A percentile compares a stretch with the other conserved stretches of the same genome.
These are phyloP conservation scores for Fusarium sp. DNA, from an alignment of 2,329 filamentous ascomycete species.

Conservation along the genomic window DNA sequence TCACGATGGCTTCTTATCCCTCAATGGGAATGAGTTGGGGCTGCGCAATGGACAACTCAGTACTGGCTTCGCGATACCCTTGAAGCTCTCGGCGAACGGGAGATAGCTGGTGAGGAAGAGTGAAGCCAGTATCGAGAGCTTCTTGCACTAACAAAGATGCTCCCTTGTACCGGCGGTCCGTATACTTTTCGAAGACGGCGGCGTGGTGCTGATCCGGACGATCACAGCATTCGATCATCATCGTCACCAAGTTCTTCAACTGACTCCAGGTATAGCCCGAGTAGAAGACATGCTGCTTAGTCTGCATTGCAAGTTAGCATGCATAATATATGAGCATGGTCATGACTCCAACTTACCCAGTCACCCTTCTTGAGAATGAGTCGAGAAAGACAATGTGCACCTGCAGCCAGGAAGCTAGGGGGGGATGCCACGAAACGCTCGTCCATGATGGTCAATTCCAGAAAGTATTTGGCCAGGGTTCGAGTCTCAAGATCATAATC, in stretches of 20 bases:
- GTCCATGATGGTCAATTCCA: conserved; percentile 97
- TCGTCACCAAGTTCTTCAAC: conserved; percentile 77
- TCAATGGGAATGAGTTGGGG: conserved; percentile 47
- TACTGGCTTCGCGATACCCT: conserved; percentile 30
- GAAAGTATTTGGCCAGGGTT: conserved; percentile 96
- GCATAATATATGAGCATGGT: background rate
- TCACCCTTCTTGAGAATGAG: conserved; percentile 89
- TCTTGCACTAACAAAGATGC: conserved; percentile 82
- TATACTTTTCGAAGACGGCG: conserved; percentile 92
- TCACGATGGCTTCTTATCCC: conserved; percentile 33
- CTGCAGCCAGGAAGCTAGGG: conserved; percentile 90
- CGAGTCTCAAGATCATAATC: conserved; percentile 96
- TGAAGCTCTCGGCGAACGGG: conserved; percentile 50
- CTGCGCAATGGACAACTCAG: conserved; percentile 42
- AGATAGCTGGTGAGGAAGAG: conserved; percentile 53
- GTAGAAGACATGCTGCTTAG: conserved; percentile 86
- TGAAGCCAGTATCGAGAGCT: conserved; percentile 72
- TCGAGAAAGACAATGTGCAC: conserved; percentile 90
- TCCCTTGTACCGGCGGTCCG: conserved; percentile 85
- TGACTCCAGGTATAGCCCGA: conserved; percentile 92
- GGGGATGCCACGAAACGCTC: conserved; percentile 93
- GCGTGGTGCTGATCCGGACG: conserved; percentile 82
- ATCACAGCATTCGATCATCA: conserved; percentile 89
- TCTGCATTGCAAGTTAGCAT: conserved; percentile 62
- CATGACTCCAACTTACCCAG: conserved; percentile 73